These are phyloP conservation scores for Epithele typhae DNA, from an alignment of 768 basidiomycete genomes.

Conservation along the genomic window DNA sequence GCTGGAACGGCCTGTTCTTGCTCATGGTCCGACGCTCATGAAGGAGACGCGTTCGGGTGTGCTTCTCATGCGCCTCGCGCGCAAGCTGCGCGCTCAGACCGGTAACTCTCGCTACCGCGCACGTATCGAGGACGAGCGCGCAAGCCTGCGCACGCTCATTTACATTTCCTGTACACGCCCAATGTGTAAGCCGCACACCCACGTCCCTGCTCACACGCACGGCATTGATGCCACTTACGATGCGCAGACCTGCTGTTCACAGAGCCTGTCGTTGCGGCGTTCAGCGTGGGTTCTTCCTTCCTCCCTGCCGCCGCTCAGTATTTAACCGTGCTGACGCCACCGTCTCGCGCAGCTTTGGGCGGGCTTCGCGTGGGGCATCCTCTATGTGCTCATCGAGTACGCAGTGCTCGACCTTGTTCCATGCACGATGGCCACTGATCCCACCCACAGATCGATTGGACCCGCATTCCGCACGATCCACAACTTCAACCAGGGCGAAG, in stretches of 20 bases:
- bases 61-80: slow-evolving; percentile 62
- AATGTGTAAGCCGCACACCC: slow-evolving; percentile 52
- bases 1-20: slow-evolving; percentile 49
- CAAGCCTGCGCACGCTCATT: slow-evolving; percentile 53
- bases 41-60: slow-evolving; percentile 72
- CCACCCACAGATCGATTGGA: slow-evolving; percentile 42
- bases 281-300: slow-evolving; percentile 47
- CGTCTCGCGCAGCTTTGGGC: slow-evolving; percentile 51
- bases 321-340: too few relatives aligned
- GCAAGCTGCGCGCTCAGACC: slow-evolving; percentile 56
- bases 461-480: slow-evolving; percentile 55
- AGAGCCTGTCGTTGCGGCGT: slow-evolving; percentile 71
- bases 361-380: slow-evolving; percentile 72
- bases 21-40: slow-evolving; percentile 52
- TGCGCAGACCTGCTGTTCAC: slow-evolving; percentile 56
- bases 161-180: slow-evolving; percentile 69
- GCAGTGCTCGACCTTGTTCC: slow-evolving; percentile 2
- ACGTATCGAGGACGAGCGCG: slow-evolving; percentile 58
- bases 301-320: too few relatives aligned
- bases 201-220: neutral
- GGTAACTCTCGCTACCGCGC: slow-evolving; percentile 61
- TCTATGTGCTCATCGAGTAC: slow-evolving; percentile 64
- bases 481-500: slow-evolving; percentile 52
- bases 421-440: too few relatives aligned
- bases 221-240: neutral